Percentiles rank a stretch among this genome's conserved stretches.
These are phyloP conservation scores for Schizochytrium sp. DNA, from an alignment of 108 stramenopile species.

Conservation along the genomic window DNA sequence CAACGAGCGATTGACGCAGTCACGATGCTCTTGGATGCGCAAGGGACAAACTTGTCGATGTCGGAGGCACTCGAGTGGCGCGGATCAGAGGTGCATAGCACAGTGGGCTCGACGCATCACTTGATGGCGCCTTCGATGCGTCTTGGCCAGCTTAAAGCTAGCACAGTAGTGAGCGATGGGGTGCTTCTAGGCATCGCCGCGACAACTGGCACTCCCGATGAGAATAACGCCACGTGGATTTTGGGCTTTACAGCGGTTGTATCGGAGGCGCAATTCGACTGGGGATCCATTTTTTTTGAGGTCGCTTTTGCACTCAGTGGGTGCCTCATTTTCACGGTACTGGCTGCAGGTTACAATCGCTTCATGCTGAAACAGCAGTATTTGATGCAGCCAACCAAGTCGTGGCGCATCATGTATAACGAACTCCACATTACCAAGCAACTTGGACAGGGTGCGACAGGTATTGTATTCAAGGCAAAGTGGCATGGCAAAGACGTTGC, in stretches of 20 bases:
- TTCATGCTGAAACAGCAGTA: neutral
- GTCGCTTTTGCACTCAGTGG: neutral
- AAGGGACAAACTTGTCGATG: no score
- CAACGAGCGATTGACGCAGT: no score
- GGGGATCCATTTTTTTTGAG: neutral
- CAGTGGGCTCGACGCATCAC: no score
- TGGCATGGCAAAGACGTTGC: conserved; percentile 17
- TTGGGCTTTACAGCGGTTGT: neutral
- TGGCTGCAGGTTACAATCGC: neutral
- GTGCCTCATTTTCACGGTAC: neutral
- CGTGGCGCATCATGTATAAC: neutral
- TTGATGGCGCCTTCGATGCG: no score
- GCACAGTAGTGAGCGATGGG: no score
- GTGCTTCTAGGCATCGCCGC: no score
- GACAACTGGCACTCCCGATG: neutral
- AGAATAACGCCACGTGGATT: neutral
- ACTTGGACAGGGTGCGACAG: neutral
- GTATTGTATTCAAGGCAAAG: neutral
- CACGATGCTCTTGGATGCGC: no score
- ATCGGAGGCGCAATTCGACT: neutral
- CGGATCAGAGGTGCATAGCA: no score
- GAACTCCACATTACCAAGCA: neutral
- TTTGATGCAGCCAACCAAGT: neutral
- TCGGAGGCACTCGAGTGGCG: no score
- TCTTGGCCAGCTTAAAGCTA: no score